These are phyloP conservation scores for Guyanaporus albipodus DNA, from an alignment of 768 basidiomycete genomes.

Conservation along the genomic window DNA sequence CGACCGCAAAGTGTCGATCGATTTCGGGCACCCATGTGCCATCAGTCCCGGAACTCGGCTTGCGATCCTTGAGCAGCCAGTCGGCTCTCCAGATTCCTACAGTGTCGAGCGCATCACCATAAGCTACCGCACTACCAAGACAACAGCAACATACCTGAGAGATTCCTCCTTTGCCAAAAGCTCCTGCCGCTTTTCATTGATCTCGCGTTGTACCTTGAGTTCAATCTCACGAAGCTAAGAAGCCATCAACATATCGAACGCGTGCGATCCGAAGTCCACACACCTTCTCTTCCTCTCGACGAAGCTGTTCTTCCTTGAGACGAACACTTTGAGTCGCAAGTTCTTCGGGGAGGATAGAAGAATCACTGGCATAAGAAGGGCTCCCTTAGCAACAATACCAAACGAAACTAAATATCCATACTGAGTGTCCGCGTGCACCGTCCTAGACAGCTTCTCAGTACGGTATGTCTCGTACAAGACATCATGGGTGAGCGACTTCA, in stretches of 20 bases:
- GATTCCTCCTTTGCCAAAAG: constrained; percentile 95
- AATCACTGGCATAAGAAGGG: constrained; percentile 51
- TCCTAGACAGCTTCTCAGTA: constrained; percentile 93
- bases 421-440: constrained; percentile 77
- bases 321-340: constrained; percentile 95
- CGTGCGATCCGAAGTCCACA: constrained; percentile 2
- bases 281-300: constrained; percentile 94
- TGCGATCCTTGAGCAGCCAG: constrained; percentile 86
- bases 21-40: constrained; percentile 18
- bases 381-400: constrained; percentile 24
- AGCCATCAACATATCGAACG: constrained; percentile 10
- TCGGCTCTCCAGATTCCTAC: constrained; percentile 88
- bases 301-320: constrained; percentile 97
- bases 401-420: constrained; percentile 29
- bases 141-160: constrained; percentile 54
- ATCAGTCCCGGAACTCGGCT: constrained; percentile 70
- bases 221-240: constrained; percentile 91
- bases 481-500: constrained; percentile 93
- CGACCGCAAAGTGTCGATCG: constrained; percentile 25
- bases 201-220: constrained; percentile 95
- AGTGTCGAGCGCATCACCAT: constrained; percentile 5
- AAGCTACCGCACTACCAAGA: neutral
- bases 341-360: constrained; percentile 92
- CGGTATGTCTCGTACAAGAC: constrained; percentile 95
- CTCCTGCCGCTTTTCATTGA: constrained; percentile 96